Evolutionary conservation across 208 protist genomes (phyloP), one percentile per base, ranked within the genome.

Genomic region (Jaenimonas drosophilae): DNA sequence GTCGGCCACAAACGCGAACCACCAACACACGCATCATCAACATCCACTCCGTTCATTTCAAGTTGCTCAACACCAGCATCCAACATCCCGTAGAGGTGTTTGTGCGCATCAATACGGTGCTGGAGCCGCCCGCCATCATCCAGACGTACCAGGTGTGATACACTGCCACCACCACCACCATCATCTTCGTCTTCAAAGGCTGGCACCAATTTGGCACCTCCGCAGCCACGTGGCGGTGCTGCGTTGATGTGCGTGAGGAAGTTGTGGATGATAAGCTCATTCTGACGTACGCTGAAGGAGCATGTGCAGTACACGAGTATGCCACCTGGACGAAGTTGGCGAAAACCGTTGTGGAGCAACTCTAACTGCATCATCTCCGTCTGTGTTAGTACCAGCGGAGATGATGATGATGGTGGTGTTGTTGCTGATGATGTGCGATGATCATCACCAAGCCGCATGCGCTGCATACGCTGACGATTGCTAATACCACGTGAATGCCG

Each of bases 271-370:
- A 95, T 70, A 31, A 73, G 59, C 44, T 97, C 94, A 51, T 96
- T 92, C 37, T 97, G 90, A 17, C 57, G 25, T 36, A 80, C 90
- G 3, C 74, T 71, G 45, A 97, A 89, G 49, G 87, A 90, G 64
- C 94, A 97, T 16, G 91, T 97, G 41, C 74, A 78, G 65, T 96
- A 97, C n/a, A 96, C 87, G 7, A 97, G 45, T 2, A 68, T 86
- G 29, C 88, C 94, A 11, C 86, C 86, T 2, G 59, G 58, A 31
- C 70, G 65, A n/a, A 92, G 42, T 30, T 88, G 69, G 0, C 43
- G 25, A 42, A 85, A 87, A 24, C 85, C 89, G 19, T 81, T 70
- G 39, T 54, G 47, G 9, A 97, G 61, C 17, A 97, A 49, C 31
- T 30, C 20, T 4, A 78, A 59, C 56, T 95, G 88, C 9, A 93